phyloP scores from a whole-genome alignment of 306 rosid species.

The Clitoria ternatea region DNA sequence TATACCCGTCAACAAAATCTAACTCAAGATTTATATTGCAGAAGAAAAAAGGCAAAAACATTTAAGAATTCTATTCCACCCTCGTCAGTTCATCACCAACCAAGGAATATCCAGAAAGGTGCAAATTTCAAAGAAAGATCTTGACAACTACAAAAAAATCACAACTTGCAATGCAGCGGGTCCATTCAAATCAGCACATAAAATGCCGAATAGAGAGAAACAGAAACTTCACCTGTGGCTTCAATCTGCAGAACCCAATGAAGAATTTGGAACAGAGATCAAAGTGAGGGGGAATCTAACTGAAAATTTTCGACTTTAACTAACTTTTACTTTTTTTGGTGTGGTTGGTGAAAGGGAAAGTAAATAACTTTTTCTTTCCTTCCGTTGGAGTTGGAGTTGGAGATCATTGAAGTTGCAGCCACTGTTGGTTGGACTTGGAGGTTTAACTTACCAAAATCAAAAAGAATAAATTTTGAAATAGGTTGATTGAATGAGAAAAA shows the following conservation, averaged over 20 bases:
- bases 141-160: slow-evolving; percentile 25
- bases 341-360: slow-evolving; percentile 40
- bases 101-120: slow-evolving; percentile 16
- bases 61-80: neutral
- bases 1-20: slow-evolving; percentile 8
- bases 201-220: slow-evolving; percentile 28
- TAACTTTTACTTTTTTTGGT: neutral
- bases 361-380: slow-evolving; percentile 32
- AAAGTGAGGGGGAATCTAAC: slow-evolving; percentile 4
- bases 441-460: neutral
- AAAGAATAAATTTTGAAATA: neutral
- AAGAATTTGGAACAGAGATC: slow-evolving; percentile 1
- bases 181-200: slow-evolving; percentile 18
- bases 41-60: neutral
- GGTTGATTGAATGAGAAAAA: neutral
- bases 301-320: slow-evolving; percentile 7
- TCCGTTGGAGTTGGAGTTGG: slow-evolving; percentile 30
- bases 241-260: slow-evolving; percentile 36
- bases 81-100: neutral
- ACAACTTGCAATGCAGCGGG: slow-evolving; percentile 29
- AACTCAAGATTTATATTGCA: neutral
- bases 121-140: slow-evolving; percentile 30
- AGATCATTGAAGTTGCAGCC: slow-evolving; percentile 33
- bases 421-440: slow-evolving; percentile 25
- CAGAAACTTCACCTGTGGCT: slow-evolving; percentile 31